Evolutionary conservation across 805 yeast species (phyloP).

Genomic region (Cephaloascus fragrans): DNA sequence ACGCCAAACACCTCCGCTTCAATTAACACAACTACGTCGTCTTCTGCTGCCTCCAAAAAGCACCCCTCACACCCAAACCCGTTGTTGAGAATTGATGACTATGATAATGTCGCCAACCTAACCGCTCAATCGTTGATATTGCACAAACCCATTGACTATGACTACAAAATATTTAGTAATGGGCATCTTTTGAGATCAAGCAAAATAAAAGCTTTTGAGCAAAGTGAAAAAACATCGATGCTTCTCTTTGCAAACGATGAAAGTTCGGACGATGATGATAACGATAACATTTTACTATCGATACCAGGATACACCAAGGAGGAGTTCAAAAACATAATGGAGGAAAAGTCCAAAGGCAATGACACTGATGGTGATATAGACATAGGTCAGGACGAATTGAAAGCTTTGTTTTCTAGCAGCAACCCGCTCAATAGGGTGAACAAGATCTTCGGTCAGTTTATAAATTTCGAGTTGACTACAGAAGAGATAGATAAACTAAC

Average conservation of each 20-base stretch:
- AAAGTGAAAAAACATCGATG: conserved; percentile 20
- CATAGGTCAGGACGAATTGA: neutral
- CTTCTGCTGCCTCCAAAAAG: too few relatives aligned
- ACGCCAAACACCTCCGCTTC: neutral
- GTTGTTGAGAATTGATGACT: neutral
- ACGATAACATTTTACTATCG: neutral
- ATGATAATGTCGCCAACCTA: neutral
- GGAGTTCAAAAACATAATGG: neutral
- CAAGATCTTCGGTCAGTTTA: neutral
- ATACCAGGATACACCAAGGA: neutral
- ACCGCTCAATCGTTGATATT: neutral
- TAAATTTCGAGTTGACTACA: neutral
- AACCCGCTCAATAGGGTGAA: neutral
- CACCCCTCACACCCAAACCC: neutral
- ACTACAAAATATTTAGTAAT: conserved; percentile 21
- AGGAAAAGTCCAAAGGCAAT: neutral
- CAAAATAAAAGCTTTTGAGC: conserved; percentile 24
- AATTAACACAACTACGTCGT: too few relatives aligned
- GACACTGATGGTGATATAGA: neutral
- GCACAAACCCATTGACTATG: conserved; percentile 11
- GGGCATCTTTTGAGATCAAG: conserved; percentile 19
- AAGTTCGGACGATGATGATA: neutral
- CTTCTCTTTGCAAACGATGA: neutral
- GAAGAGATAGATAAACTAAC: neutral
- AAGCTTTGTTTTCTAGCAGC: neutral